These are phyloP conservation scores for Auricularia cornea DNA, from an alignment of 768 basidiomycete species.

Conservation along the genomic window DNA sequence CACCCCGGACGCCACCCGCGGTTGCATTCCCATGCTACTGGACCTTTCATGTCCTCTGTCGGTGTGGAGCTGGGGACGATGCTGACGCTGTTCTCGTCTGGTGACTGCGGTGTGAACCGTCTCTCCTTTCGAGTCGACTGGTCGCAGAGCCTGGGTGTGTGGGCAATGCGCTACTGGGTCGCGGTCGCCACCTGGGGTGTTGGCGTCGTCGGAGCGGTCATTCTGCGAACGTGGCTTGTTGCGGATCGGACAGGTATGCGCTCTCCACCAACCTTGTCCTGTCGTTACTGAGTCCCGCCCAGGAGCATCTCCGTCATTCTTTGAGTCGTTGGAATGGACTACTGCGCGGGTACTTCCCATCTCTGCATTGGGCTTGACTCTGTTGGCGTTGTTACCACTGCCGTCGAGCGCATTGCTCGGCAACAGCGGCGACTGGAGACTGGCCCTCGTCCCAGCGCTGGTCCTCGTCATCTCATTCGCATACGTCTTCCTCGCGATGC, in stretches of 20 bases:
- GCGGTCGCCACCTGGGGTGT: slow-evolving; percentile 65
- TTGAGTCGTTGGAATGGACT: not conserved
- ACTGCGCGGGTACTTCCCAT: slow-evolving; percentile 26
- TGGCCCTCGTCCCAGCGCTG: slow-evolving; percentile 47
- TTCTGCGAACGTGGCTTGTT: slow-evolving; percentile 44
- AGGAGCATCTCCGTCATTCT: not conserved
- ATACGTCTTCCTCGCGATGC: not conserved
- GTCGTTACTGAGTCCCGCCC: too few relatives aligned
- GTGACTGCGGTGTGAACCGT: slow-evolving; percentile 38
- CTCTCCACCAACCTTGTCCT: not conserved
- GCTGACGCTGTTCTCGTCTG: slow-evolving; percentile 53
- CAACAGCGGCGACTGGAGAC: slow-evolving; percentile 39
- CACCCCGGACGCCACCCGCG: slow-evolving; percentile 32
- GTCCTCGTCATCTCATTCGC: slow-evolving; percentile 45
- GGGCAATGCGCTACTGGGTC: slow-evolving; percentile 66
- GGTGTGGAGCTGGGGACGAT: slow-evolving; percentile 32
- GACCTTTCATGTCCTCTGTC: slow-evolving; percentile 47
- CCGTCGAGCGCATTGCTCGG: slow-evolving; percentile 52
- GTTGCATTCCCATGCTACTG: slow-evolving; percentile 62
- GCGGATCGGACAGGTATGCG: not conserved
- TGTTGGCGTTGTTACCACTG: slow-evolving; percentile 48
- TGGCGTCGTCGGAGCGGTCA: slow-evolving; percentile 52
- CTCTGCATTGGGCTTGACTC: slow-evolving; percentile 36
- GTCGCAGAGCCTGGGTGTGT: slow-evolving; percentile 60
- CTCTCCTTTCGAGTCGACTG: slow-evolving; percentile 60